Conservation (phyloP, 345 rosid genomes). For the Bruguiera gymnorhiza region DNA sequence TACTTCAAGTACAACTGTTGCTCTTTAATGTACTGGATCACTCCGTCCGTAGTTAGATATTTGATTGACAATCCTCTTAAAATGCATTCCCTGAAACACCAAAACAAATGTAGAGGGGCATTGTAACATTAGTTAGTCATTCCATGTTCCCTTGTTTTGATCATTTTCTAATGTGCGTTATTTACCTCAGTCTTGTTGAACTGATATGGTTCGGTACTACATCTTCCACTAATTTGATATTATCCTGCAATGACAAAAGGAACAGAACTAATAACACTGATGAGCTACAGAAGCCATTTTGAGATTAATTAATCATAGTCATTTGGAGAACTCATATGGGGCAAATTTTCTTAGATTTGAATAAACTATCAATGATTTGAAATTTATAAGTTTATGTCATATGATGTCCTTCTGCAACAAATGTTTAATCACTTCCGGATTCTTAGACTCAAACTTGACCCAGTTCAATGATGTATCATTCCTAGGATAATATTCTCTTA, state of each 20-base stretch:
- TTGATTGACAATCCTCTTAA: constrained; percentile 69
- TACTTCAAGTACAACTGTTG: constrained; percentile 40
- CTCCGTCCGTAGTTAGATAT: constrained; percentile 69
- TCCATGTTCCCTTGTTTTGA: not conserved
- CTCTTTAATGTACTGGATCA: constrained; percentile 52
- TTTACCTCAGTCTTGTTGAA: constrained; percentile 74
- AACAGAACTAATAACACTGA: not conserved
- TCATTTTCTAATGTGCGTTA: not conserved
- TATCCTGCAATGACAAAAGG: constrained; percentile 38
- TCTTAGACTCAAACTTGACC: no score
- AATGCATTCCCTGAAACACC: constrained; percentile 65
- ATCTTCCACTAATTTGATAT: constrained; percentile 62
- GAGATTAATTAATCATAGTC: not conserved
- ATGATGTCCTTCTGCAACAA: no score
- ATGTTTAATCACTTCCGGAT: no score
- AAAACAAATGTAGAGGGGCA: not conserved
- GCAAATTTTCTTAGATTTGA: no score
- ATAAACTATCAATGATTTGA: no score
- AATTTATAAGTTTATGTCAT: no score
- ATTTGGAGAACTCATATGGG: not conserved
- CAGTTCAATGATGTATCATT: no score
- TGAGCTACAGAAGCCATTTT: not conserved
- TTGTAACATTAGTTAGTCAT: not conserved
- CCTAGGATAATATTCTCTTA: not conserved
- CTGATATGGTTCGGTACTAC: constrained; percentile 76